These are phyloP conservation scores for Lipomyces spencermartinsiae DNA, from an alignment of 805 yeast species.

Conservation along the genomic window DNA sequence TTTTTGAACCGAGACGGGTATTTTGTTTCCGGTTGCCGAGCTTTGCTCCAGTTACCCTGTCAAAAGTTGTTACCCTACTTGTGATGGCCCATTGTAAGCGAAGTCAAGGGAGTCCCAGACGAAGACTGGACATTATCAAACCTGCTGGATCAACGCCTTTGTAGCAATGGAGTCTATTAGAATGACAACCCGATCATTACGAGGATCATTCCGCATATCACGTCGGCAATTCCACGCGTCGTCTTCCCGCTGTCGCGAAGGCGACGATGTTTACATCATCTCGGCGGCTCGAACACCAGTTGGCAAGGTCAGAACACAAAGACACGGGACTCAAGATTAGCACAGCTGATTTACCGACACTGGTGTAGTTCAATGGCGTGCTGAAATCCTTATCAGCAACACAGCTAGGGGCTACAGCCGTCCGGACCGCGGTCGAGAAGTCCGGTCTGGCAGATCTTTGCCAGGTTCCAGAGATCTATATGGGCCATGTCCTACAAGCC, in stretches of 20 bases:
- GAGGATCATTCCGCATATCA: background rate
- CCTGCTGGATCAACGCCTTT: too few species aligned
- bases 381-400: slow-evolving; percentile 71
- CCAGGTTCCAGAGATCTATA: slow-evolving; percentile 81
- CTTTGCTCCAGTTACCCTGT: too few species aligned
- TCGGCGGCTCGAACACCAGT: slow-evolving; percentile 91
- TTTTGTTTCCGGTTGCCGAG: too few species aligned
- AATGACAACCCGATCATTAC: background rate
- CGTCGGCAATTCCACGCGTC: slow-evolving; percentile 13
- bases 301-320: slow-evolving; percentile 61
- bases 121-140: too few species aligned
- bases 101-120: too few species aligned
- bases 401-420: slow-evolving; percentile 88
- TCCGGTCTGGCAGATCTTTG: slow-evolving; percentile 64
- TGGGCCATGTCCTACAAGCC: slow-evolving; percentile 92
- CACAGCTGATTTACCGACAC: background rate
- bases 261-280: slow-evolving; percentile 72
- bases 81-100: too few species aligned
- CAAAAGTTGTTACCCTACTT: too few species aligned
- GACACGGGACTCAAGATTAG: background rate
- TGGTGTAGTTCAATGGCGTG: slow-evolving; percentile 68
- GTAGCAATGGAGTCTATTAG: background rate
- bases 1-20: too few species aligned
- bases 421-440: slow-evolving; percentile 74
- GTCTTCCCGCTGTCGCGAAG: background rate